phyloP scores from a whole-genome alignment of 192 early-diverging fungal species.

The Pilaira anomala region DNA sequence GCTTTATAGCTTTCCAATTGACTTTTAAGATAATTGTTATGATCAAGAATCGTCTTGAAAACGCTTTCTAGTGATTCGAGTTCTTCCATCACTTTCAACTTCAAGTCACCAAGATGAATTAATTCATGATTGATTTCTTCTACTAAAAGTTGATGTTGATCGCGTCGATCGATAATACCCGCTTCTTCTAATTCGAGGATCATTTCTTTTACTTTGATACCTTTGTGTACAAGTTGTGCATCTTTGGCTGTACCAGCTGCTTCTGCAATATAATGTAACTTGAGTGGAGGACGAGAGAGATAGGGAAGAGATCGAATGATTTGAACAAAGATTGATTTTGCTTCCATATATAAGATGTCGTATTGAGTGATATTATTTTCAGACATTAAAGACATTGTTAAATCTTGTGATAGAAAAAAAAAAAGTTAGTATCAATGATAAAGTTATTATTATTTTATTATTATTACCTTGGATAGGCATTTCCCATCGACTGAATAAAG shows the following conservation, averaged over 20 bases:
- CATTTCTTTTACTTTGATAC: slow-evolving; percentile 94
- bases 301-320: slow-evolving; percentile 84
- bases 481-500: slow-evolving; percentile 80
- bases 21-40: slow-evolving; percentile 85
- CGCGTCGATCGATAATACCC: slow-evolving; percentile 66
- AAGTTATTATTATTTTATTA: neutral
- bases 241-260: slow-evolving; percentile 84
- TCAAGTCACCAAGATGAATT: slow-evolving; percentile 82
- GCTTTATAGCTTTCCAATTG: slow-evolving; percentile 94
- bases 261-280: slow-evolving; percentile 72
- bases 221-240: slow-evolving; percentile 82
- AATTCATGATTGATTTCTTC: slow-evolving; percentile 89
- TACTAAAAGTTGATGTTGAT: slow-evolving; percentile 74
- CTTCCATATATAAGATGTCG: slow-evolving; percentile 93
- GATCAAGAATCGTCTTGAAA: slow-evolving; percentile 89
- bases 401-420: slow-evolving; percentile 27
- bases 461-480: slow-evolving; percentile 64
- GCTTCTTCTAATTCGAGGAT: slow-evolving; percentile 75
- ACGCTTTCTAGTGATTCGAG: slow-evolving; percentile 74
- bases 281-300: slow-evolving; percentile 51
- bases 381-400: slow-evolving; percentile 61
- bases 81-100: slow-evolving; percentile 83
- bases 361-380: slow-evolving; percentile 87
- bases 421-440: neutral
- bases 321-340: slow-evolving; percentile 90